phyloP scores from a whole-genome alignment of 176 grass and related monocot genomes.

The Triticum urartu region DNA sequence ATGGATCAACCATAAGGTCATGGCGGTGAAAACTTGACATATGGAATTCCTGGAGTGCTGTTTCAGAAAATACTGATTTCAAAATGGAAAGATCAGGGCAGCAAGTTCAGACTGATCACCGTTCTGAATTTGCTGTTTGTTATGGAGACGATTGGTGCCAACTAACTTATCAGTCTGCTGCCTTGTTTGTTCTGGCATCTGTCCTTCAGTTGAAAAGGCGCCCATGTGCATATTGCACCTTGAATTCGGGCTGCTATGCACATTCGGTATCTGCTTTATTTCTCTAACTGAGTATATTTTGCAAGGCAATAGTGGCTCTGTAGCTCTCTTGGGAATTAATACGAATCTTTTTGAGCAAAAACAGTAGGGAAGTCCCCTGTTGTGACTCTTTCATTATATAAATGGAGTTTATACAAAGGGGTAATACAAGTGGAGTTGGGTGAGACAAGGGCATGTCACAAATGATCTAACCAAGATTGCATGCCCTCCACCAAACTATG shows the following conservation, averaged over 20 bases:
- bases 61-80: constrained; percentile 21
- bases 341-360: constrained; percentile 9
- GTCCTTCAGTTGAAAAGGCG: constrained; percentile 4
- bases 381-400: neutral
- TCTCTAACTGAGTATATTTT: constrained; percentile 22
- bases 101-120: neutral
- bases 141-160: neutral
- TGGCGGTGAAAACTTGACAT: constrained; percentile 4
- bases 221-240: neutral
- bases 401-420: neutral
- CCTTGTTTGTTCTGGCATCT: neutral
- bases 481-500: neutral
- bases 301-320: constrained; percentile 2
- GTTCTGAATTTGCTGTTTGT: neutral
- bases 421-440: neutral
- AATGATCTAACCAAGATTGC: neutral
- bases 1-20: constrained; percentile 35
- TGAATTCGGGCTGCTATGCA: neutral
- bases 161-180: constrained; percentile 4
- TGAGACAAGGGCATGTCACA: neutral
- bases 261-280: constrained; percentile 10
- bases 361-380: neutral
- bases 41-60: constrained; percentile 13
- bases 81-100: neutral
- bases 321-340: neutral